Evolutionary conservation across 495 filamentous ascomycete species (phyloP).

Genomic region (Xylaria flabelliformis): DNA sequence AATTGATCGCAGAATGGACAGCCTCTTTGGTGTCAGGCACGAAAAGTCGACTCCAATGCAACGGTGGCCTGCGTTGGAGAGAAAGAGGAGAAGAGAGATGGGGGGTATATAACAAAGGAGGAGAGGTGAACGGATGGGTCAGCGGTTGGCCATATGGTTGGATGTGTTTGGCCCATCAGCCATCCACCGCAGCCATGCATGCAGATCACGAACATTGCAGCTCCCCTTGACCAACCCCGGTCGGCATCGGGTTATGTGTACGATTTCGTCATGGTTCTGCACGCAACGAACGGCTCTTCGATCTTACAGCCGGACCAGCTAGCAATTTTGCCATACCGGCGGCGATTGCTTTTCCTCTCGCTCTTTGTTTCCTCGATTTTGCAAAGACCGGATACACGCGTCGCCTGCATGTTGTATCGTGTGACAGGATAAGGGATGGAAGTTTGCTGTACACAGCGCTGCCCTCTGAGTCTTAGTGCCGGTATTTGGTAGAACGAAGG

Average conservation of each 20-base stretch:
- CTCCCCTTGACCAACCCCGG: neutral
- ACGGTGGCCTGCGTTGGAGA: slow-evolving; percentile 9
- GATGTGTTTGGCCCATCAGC: neutral
- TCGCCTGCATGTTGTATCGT: neutral
- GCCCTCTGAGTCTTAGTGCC: neutral
- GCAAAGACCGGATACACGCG: neutral
- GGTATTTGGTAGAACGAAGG: neutral
- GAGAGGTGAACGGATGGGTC: neutral
- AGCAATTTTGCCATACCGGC: neutral
- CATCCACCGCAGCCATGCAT: slow-evolving; percentile 5
- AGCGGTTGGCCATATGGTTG: neutral
- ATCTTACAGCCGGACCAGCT: neutral
- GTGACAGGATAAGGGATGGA: neutral
- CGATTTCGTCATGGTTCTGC: slow-evolving; percentile 10
- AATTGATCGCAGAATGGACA: neutral
- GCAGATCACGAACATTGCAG: slow-evolving; percentile 12
- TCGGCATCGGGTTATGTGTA: neutral
- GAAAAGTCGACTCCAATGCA: slow-evolving; percentile 8
- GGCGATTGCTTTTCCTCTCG: too few relatives aligned
- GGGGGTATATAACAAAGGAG: slow-evolving; percentile 4
- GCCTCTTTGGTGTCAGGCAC: neutral
- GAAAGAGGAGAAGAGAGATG: slow-evolving; percentile 21
- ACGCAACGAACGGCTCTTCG: neutral
- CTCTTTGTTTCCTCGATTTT: neutral
- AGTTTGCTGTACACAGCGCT: slow-evolving; percentile 1